Evolutionary conservation across 768 basidiomycete species (phyloP).

Genomic region (Pleurotus pulmonarius): DNA sequence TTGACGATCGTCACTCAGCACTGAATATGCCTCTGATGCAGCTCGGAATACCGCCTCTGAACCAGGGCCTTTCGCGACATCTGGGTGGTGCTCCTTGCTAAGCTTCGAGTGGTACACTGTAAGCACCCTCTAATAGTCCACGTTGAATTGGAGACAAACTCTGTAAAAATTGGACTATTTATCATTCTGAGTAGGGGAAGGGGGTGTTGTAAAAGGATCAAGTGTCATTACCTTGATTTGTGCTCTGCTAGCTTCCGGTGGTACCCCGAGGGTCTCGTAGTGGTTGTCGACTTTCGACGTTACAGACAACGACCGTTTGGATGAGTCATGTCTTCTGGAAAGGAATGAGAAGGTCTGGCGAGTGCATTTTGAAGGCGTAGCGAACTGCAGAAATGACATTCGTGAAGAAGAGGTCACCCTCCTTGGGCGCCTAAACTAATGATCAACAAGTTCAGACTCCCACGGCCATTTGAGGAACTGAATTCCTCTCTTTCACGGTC

Average conservation of each 20-base stretch:
- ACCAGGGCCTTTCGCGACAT: conserved; percentile 38
- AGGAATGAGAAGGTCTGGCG: background rate
- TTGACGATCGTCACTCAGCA: conserved; percentile 41
- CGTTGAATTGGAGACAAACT: conserved; percentile 17
- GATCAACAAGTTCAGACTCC: too few species aligned
- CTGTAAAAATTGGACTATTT: conserved; percentile 39
- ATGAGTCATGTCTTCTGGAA: background rate
- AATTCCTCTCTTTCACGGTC: too few species aligned
- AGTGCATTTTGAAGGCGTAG: background rate
- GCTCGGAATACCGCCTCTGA: conserved; percentile 35
- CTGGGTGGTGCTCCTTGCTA: conserved; percentile 45
- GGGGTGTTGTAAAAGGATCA: background rate
- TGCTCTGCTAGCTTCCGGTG: conserved; percentile 32
- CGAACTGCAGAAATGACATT: background rate
- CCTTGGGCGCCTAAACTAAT: too few species aligned
- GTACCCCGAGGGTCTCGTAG: conserved; percentile 38
- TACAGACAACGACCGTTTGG: background rate
- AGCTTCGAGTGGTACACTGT: conserved; percentile 9
- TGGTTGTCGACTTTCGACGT: conserved; percentile 14
- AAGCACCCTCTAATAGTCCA: too few species aligned
- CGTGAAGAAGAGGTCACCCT: too few species aligned
- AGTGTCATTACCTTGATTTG: conserved; percentile 35
- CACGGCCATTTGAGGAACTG: too few species aligned
- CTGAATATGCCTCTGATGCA: conserved; percentile 41
- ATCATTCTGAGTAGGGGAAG: background rate